A percentile compares a stretch with the other conserved stretches of the same genome.
These are phyloP conservation scores for Populus hybrid DNA, from an alignment of 441 rosid species.

Conservation along the genomic window DNA sequence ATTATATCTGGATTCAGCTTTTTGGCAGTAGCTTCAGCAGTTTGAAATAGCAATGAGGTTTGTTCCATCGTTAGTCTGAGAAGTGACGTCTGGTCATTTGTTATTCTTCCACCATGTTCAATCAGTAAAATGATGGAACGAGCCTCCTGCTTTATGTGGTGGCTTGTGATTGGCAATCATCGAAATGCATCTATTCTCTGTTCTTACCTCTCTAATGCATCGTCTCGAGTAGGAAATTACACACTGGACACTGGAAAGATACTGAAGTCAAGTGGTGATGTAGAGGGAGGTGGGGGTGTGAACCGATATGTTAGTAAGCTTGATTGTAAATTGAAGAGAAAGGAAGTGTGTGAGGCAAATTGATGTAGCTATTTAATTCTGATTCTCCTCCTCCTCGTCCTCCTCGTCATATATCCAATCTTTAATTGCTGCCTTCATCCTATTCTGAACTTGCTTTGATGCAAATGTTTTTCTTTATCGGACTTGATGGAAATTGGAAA, in stretches of 20 bases:
- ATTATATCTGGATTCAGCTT: background rate
- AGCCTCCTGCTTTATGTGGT: conserved; percentile 1
- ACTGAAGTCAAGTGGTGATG: conserved; percentile 2
- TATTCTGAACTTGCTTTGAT: too few relatives aligned
- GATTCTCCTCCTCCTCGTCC: background rate
- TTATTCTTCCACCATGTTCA: conserved; percentile 1
- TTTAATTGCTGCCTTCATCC: background rate
- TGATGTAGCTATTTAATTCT: background rate
- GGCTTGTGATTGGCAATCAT: background rate
- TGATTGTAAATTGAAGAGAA: background rate
- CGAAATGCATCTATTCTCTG: background rate
- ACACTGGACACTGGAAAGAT: background rate
- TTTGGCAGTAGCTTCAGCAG: conserved; percentile 13
- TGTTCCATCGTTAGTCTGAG: conserved; percentile 9
- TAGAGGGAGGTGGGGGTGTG: background rate
- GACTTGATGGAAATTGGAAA: too few relatives aligned
- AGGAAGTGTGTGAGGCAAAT: background rate
- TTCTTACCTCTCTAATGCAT: conserved; percentile 2
- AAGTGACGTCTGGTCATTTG: conserved; percentile 1
- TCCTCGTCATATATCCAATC: background rate
- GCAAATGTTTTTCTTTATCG: too few relatives aligned
- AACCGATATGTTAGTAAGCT: background rate
- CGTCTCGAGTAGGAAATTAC: background rate
- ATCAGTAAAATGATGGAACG: conserved; percentile 3
- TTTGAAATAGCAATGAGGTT: conserved; percentile 8